Evolutionary conservation across 371 early-diverging fungal species (phyloP), one percentile per base, ranked within the genome.

Genomic region (Batrachochytrium dendrobatidis): DNA sequence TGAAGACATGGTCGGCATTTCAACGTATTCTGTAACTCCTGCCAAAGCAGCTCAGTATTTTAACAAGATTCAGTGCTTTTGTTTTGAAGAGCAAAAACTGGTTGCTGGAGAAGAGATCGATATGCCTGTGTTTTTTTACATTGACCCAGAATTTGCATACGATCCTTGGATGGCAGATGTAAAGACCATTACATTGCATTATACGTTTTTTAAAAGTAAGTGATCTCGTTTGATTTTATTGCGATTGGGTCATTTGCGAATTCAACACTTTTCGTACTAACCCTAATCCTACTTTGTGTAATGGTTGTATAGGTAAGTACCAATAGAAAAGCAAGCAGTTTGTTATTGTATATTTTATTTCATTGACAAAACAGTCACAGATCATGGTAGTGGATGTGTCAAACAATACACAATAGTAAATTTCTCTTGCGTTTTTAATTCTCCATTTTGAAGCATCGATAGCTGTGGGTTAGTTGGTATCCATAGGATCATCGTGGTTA

Each of bases 31-130:
- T 65, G 95, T 98, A 28, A 83, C 91, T 0, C 99, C 99, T 2
- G 81, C 86, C 56, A 87, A 92, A 66, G 94, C 92, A 1, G 99
- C 90, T 12, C 75, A 77, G 71, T 77, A 95, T 57, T 95, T 96
- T 62, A 98, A 96, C 84, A 98, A 96, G 80, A 95, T 96, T 58
- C 99, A 98, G 68, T 98, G 99, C 70, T 98, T 98, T 62, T 98
- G 99, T 66, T 98, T 98, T 76, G 99, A 98, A 66, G 96, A 97
- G 67, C 98, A 98, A 71, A 87, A 85, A 71, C 73, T 98, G 55
- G 80, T 72, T 33, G 88, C 96, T 0, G 85, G 85, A 1, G 99
- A 98, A 72, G 86, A 91, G 59, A 91, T 98, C 3, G 99, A 98
- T 62, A 98, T 98, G 99, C 99, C 99, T 7, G 95, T 98, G 31